Base-by-base conservation (phyloP, 345 rosid genomes). In the Orychophragmus violaceus region DNA sequence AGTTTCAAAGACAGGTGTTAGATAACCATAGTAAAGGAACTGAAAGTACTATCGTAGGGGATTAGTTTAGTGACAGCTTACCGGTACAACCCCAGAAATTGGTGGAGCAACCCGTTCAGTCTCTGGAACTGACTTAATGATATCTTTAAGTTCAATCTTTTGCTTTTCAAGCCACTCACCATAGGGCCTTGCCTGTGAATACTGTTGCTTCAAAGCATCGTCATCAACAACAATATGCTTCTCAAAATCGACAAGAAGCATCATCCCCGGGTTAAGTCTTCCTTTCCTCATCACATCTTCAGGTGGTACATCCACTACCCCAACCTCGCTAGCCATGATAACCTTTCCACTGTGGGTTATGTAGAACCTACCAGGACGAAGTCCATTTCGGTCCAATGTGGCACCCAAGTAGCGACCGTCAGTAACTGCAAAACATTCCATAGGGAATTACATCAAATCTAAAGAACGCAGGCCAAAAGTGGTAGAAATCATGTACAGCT, bases 331-430 rank as follows among this genome's bases (percentile, higher is more conserved):
- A 56, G 96, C 99, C 99, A 95, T 91, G 64, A 95, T 81, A 48
- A 89, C 99, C 57, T 90, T 81, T 57, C 99, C 97, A 71, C 96
- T 87, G 53, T 78, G 89, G 25, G 99, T 91, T 3, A 89, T 53
- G 37, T 95, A 95, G 80, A 91, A 95, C 46, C 99, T 84, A 62
- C 99, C 99, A 14, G 99, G 99, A 36, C 99, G 98, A 39, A 95
- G 80, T 54, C 99, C 99, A 76, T 95, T 95, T 45, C 99, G 95
- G 78, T 95, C 99, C 83, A 95, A 66, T 59, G 99, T 95, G 63
- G 98, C 99, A 69, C 99, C 99, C 57, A 95, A 82, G 83, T 95
- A 95, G 62, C 78, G 98, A 62, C 99, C 99, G 76, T 95, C 99
- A 23, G 99, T 91, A 77, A 95, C 99, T 95, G 83, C 79, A 77